Conservation (phyloP, 108 stramenopile species). For the Pseudonitzschia pungens region DNA sequence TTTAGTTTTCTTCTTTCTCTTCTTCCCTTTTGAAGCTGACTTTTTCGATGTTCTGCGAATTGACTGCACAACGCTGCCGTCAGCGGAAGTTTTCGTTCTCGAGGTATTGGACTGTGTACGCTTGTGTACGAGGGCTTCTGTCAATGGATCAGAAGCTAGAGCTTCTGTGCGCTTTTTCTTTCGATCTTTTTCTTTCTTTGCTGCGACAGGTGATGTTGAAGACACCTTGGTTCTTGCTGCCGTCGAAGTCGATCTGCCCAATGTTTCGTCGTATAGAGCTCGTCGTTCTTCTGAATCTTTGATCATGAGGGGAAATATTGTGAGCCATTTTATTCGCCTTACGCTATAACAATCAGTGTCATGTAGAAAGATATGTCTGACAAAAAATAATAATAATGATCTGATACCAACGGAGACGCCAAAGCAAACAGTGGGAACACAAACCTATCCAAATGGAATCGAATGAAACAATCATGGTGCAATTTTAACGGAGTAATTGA, state of each 20-base stretch:
- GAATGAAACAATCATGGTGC: no score
- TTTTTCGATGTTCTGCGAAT: not conserved
- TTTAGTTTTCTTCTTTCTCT: not conserved
- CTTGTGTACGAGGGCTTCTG: not conserved
- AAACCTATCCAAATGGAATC: no score
- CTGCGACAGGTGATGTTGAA: no score
- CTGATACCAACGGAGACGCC: no score
- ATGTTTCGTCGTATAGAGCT: slow-evolving; percentile 62
- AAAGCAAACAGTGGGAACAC: slow-evolving; percentile 7
- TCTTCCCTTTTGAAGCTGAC: not conserved
- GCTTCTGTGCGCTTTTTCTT: no score
- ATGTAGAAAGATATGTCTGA: no score
- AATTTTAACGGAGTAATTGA: no score
- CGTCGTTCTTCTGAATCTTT: slow-evolving; percentile 19
- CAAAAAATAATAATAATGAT: no score
- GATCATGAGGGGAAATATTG: slow-evolving; percentile 34
- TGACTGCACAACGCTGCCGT: not conserved
- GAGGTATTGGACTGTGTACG: not conserved
- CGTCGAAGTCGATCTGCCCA: no score
- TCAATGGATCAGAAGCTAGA: not conserved
- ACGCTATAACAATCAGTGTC: slow-evolving; percentile 54
- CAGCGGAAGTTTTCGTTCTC: not conserved
- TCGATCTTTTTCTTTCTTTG: no score
- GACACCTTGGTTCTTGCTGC: no score
- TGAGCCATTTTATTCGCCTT: slow-evolving; percentile 34